Evolutionary conservation across 352 stramenopile species (phyloP).

Genomic region (Pelagophyceae sp.): DNA sequence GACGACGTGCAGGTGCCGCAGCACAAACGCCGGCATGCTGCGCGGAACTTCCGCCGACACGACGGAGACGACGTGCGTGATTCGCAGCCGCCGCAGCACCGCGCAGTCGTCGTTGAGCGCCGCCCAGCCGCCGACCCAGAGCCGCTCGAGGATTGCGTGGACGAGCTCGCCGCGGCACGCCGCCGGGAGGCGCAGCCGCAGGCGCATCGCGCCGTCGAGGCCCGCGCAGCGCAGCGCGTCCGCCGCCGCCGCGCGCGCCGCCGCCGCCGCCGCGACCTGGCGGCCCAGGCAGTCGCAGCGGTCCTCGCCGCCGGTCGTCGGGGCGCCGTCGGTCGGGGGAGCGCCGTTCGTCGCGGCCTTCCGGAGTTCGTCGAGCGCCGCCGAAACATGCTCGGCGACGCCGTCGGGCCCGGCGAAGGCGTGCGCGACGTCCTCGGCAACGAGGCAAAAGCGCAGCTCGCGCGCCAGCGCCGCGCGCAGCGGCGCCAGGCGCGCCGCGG

Average conservation of each 20-base stretch:
- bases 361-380: background rate
- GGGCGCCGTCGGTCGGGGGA: too few relatives aligned
- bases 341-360: background rate
- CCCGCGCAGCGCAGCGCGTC: background rate
- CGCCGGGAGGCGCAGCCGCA: background rate
- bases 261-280: background rate
- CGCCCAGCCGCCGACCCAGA: background rate
- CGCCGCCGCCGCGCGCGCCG: background rate
- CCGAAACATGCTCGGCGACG: too few relatives aligned
- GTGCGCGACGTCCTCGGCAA: too few relatives aligned
- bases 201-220: background rate
- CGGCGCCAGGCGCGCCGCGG: too few relatives aligned
- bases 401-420: too few relatives aligned
- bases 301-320: too few relatives aligned
- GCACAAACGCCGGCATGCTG: background rate
- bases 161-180: background rate
- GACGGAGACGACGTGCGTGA: background rate
- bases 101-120: slow-evolving; percentile 7
- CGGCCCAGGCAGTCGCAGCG: background rate
- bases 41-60: background rate
- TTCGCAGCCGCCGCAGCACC: background rate
- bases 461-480: too few relatives aligned
- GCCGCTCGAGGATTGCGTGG: background rate
- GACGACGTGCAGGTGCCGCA: background rate
- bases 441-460: too few relatives aligned